Evolutionary conservation across 371 early-diverging fungal species (phyloP).

Genomic region (Haplosporangium sp.): DNA sequence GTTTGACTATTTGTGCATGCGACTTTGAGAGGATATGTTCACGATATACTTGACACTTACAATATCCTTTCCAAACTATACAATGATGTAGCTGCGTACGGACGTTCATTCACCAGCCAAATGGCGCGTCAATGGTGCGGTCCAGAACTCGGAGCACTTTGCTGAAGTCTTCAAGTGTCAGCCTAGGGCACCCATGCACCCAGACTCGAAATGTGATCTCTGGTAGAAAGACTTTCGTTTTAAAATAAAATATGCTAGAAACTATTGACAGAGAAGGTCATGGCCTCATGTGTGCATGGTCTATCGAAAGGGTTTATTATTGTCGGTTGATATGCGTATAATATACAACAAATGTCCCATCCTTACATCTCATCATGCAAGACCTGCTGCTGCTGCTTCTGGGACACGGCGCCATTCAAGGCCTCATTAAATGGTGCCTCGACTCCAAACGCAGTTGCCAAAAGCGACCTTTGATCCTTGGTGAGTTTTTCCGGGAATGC

Average conservation of each 20-base stretch:
- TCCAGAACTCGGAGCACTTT: slow-evolving; percentile 75
- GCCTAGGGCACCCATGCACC: slow-evolving; percentile 66
- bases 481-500: slow-evolving; percentile 77
- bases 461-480: slow-evolving; percentile 28
- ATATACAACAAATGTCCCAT: not conserved
- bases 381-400: slow-evolving; percentile 25
- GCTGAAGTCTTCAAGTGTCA: slow-evolving; percentile 72
- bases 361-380: slow-evolving; percentile 53
- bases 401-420: not conserved
- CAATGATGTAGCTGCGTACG: slow-evolving; percentile 51
- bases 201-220: slow-evolving; percentile 63
- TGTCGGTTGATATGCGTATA: not conserved
- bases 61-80: not conserved
- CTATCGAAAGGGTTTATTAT: not conserved
- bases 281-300: too few species aligned
- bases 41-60: too few species aligned
- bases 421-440: slow-evolving; percentile 34
- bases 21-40: not conserved
- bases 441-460: slow-evolving; percentile 32
- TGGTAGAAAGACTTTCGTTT: slow-evolving; percentile 54
- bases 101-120: slow-evolving; percentile 67
- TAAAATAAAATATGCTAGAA: too few species aligned
- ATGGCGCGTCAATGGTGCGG: slow-evolving; percentile 75
- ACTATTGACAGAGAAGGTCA: too few species aligned
- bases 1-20: not conserved